phyloP scores from a whole-genome alignment of 345 rosid genomes.

The Eucalyptus erythrocorys region DNA sequence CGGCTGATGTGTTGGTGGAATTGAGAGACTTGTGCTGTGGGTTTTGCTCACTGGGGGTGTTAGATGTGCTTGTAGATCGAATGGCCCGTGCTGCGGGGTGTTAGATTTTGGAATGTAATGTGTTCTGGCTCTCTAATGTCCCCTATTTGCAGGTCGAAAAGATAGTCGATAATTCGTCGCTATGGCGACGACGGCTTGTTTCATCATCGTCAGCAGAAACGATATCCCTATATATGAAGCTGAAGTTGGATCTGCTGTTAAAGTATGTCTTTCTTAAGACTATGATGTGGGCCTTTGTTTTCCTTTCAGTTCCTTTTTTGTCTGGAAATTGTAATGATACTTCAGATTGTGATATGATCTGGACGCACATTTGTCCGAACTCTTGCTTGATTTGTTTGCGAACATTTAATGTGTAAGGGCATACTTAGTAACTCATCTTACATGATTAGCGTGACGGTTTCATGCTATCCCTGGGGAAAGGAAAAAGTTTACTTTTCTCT shows the following conservation, averaged over 20 bases:
- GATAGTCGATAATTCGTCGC: background rate
- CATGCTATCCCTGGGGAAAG: background rate
- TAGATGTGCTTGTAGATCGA: background rate
- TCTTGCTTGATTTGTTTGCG: background rate
- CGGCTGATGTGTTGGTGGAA: background rate
- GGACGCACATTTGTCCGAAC: background rate
- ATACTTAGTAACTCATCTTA: fast-evolving
- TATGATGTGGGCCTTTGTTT: background rate
- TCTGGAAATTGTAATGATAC: background rate
- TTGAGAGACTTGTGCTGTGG: background rate
- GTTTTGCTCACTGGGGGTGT: background rate
- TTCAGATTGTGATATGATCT: background rate
- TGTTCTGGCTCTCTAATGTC: background rate
- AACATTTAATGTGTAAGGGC: background rate
- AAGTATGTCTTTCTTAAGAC: conserved; percentile 15
- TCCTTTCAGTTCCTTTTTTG: background rate
- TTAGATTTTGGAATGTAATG: background rate
- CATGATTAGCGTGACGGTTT: background rate
- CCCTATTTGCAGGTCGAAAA: background rate
- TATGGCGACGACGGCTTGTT: conserved; percentile 89
- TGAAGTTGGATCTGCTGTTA: conserved; percentile 86
- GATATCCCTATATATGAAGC: conserved; percentile 97
- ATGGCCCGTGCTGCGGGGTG: no score
- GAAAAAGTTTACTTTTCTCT: background rate
- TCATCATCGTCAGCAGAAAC: conserved; percentile 77